phyloP scores from a whole-genome alignment of 2,329 filamentous ascomycete species.

The Ceratocystis papillata region DNA sequence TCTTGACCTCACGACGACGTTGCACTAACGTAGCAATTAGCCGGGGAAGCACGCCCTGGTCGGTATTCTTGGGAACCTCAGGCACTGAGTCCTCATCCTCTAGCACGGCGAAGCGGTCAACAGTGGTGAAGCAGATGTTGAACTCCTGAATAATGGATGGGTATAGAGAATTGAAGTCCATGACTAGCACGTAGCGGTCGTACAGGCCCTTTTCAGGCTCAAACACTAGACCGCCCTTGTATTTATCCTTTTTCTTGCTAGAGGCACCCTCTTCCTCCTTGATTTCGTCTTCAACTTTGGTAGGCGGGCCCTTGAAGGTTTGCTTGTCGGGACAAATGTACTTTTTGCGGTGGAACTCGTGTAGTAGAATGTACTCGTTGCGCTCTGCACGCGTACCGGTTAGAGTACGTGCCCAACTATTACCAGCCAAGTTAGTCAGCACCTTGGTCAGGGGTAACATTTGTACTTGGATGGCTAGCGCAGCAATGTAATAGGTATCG shows the following conservation, averaged over 20 bases:
- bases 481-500: conserved; percentile 92
- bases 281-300: conserved; percentile 19
- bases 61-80: conserved; percentile 67
- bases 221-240: conserved; percentile 95
- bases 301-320: conserved; percentile 51
- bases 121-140: conserved; percentile 98
- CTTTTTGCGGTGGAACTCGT: conserved; percentile 93
- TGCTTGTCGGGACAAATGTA: conserved; percentile 97
- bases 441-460: conserved; percentile 91
- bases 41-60: conserved; percentile 74
- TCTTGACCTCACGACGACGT: conserved; percentile 84
- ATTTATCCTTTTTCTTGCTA: conserved; percentile 98
- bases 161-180: conserved; percentile 99
- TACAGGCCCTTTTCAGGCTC: conserved; percentile 96
- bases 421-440: conserved; percentile 89
- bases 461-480: conserved; percentile 77
- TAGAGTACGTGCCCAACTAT: conserved; percentile 93
- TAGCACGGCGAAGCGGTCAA: conserved; percentile 54
- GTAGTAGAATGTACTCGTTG: conserved; percentile 97
- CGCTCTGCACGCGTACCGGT: conserved; percentile 93
- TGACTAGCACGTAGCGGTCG: conserved; percentile 95
- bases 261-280: conserved; percentile 47
- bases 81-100: conserved; percentile 82
- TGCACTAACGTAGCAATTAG: conserved; percentile 87
- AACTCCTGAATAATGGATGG: conserved; percentile 98